Evolutionary conservation across 2,329 filamentous ascomycete genomes (phyloP), one percentile per base, ranked within the genome.

Genomic region (Stagonosporopsis rhizophila): DNA sequence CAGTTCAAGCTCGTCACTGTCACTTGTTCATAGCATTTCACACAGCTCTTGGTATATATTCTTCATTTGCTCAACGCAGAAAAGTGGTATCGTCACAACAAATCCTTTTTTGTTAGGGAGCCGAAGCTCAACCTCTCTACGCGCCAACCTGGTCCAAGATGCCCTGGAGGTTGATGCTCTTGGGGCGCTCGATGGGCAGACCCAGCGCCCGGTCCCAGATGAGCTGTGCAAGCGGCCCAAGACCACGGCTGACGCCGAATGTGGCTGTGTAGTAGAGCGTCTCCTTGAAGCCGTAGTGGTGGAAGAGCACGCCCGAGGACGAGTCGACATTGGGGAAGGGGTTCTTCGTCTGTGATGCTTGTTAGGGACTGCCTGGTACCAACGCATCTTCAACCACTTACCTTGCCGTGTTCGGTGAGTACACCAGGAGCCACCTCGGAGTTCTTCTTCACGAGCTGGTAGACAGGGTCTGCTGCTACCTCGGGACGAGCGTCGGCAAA

Each of bases 251-350:
- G 89, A 89, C 86, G 66, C 86, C 86, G 67, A 89, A 89, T 6
- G 86, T 87, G 9, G 86, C 86, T 15, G 86, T 89, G 81, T 98
- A 99, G 83, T 98, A 99, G 11, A 98, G 84, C 0, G 94, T 96
- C 82, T 98, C 92, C 76, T 91, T 89, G 87, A 99, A 96, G 56
- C 94, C 95, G 76, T 96, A 99, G 82, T 98, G 92, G 79, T 98
- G 89, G 87, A 99, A 98, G 44, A 99, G 84, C 6, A 98, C 93
- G 62, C 95, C 95, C 0, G 92, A 96, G 61, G 87, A 89, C 44
- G 90, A 92, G 78, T 99, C 95, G 60, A 99, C 95, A 76, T 99
- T 99, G 63, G 95, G 95, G 80, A 94, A 96, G 2, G 95, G 92
- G 81, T 96, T 96, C 85, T 96, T 96, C 66, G 92, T 96, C 88